A percentile compares a stretch with the other conserved stretches of the same genome.
phyloP scores from a whole-genome alignment of 1,284 basidiomycete species.

The Xanthoconium separans region DNA sequence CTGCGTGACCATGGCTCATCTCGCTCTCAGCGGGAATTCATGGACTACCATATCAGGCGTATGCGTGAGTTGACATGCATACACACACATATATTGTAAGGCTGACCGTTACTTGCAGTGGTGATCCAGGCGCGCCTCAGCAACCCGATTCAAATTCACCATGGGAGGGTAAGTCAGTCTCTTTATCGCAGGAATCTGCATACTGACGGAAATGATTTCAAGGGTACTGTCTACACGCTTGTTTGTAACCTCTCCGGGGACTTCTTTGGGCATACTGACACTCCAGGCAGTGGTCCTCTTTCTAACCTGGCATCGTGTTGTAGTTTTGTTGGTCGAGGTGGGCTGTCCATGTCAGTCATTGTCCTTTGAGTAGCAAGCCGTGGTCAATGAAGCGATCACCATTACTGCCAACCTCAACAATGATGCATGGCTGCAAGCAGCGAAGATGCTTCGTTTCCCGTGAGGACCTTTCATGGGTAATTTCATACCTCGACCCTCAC shows the following conservation, averaged over 20 bases:
- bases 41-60: constrained; percentile 11
- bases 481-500: neutral
- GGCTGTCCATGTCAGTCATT: neutral
- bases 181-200: neutral
- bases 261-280: neutral
- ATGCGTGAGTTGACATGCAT: constrained; percentile 6
- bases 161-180: constrained; percentile 2
- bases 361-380: constrained; percentile 13
- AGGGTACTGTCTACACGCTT: constrained; percentile 20
- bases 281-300: constrained; percentile 13
- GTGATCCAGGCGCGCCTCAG: constrained; percentile 13
- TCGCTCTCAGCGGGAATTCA: constrained; percentile 11
- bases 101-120: constrained; percentile 1
- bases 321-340: constrained; percentile 13
- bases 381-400: constrained; percentile 12
- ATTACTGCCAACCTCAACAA: constrained; percentile 12
- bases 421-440: constrained; percentile 12
- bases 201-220: constrained; percentile 1
- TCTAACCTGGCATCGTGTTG: constrained; percentile 21
- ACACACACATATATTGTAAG: neutral
- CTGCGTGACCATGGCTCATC: neutral
- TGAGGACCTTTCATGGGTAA: neutral
- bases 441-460: constrained; percentile 18
- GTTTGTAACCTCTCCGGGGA: neutral
- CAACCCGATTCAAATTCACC: neutral